Base-by-base conservation (phyloP, 306 rosid genomes). In the Dryas alaskensis region DNA sequence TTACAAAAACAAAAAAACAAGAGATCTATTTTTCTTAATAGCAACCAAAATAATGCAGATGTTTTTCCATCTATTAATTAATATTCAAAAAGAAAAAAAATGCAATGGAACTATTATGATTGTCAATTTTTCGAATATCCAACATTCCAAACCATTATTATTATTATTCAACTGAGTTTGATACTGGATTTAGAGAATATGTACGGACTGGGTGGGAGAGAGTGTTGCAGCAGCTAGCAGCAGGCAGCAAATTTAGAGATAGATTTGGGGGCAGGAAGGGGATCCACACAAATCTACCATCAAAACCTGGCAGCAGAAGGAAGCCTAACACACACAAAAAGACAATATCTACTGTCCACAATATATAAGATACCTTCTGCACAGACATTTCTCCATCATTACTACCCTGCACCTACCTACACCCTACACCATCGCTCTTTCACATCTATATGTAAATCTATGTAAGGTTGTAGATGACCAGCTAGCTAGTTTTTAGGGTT, bases 321-420 rank as follows among this genome's bases (percentile, higher is more conserved):
- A 74, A 80, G 54, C 16, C 12, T 57, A 68, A 53, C 46, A 61
- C 67, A 70, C 79, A 84, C 82, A 85, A 43, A 78, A 73, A 75
- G 74, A 65, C 72, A 76, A 82, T 40, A 81, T 79, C 77, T 73
- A 84, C 58, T 81, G 65, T 79, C 37, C 37, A 31, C 37, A 31
- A 31, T 31, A 31, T 31, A 78, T 89, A 82, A 83, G 88, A 84
- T 74, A 74, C 88, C 82, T 81, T 73, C 55, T 69, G 75, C 90
- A 85, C 77, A 79, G 86, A 83, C 84, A 83, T 80, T 81, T 88
- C 86, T 71, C 84, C 81, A 80, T 87, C 87, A 78, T 78, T 73
- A 76, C 77, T 48, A 25, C 25, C 61, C 75, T 51, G n/a, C 44
- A 39, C 61, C 39, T 25, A 76, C 62, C 75, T 47, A 43, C 69